phyloP scores from a whole-genome alignment of 2,329 filamentous ascomycete genomes.

The Graphiopsis chlorocephala region DNA sequence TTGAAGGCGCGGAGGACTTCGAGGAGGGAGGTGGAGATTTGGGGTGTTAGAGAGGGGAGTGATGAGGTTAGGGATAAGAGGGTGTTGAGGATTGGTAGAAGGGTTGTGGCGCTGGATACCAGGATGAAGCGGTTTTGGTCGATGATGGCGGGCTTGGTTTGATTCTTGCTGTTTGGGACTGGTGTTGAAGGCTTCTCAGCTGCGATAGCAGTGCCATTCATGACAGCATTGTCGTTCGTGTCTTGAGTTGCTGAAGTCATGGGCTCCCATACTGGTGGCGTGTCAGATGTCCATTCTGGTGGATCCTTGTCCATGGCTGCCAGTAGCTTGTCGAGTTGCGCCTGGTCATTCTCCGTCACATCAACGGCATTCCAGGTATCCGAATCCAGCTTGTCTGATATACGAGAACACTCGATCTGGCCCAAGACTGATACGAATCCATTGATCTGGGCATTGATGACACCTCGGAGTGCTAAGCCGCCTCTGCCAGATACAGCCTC shows the following conservation, averaged over 20 bases:
- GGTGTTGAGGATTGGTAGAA: constrained; percentile 75
- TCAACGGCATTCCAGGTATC: constrained; percentile 79
- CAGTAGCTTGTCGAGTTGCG: constrained; percentile 62
- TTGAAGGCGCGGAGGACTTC: constrained; percentile 93
- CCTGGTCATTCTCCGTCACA: constrained; percentile 62
- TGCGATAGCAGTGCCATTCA: constrained; percentile 21
- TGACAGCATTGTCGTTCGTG: constrained; percentile 30
- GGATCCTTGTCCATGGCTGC: constrained; percentile 70
- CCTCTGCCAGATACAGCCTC: constrained; percentile 79
- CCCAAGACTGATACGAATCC: constrained; percentile 72
- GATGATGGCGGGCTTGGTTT: constrained; percentile 59
- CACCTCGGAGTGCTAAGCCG: constrained; percentile 70
- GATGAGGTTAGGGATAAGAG: constrained; percentile 80
- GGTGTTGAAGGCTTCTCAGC: constrained; percentile 8
- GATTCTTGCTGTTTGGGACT: constrained; percentile 19
- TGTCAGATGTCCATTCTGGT: constrained; percentile 60
- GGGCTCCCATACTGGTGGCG: constrained; percentile 51
- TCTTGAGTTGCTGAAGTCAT: constrained; percentile 25
- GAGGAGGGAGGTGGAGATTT: constrained; percentile 75
- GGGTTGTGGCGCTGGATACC: constrained; percentile 76
- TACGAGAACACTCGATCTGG: constrained; percentile 68
- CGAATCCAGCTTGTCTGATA: constrained; percentile 73
- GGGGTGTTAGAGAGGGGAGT: constrained; percentile 84
- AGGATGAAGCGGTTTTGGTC: constrained; percentile 84
- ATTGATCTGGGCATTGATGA: constrained; percentile 78